phyloP scores from a whole-genome alignment of 257 asterid genomes.

The Leonotis leonurus region DNA sequence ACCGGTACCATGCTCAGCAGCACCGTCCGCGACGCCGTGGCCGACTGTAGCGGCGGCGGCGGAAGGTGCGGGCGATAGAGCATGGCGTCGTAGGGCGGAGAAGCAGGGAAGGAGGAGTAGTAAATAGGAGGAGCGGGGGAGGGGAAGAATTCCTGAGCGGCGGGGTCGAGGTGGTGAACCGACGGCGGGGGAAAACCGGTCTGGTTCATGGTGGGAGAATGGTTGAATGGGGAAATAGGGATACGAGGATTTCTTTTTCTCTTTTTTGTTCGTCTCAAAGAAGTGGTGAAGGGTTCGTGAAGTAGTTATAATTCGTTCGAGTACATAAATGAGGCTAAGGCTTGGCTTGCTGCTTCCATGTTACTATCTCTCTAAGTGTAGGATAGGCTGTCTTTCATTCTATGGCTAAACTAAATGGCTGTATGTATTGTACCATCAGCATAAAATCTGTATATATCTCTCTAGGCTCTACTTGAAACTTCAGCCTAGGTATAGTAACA shows the following conservation, averaged over 20 bases:
- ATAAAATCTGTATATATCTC: conserved; percentile 18
- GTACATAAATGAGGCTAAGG: too few species aligned
- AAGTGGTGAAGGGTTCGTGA: not conserved
- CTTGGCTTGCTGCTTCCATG: not conserved
- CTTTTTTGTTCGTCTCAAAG: too few species aligned
- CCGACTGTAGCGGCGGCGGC: conserved; percentile 27
- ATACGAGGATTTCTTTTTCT: not conserved
- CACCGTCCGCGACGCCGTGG: conserved; percentile 57
- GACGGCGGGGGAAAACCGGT: conserved; percentile 27
- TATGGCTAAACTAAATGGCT: too few species aligned
- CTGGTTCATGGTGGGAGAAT: too few species aligned
- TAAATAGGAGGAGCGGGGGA: conserved; percentile 17
- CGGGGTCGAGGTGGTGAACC: conserved; percentile 62
- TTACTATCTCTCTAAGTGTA: conserved; percentile 30
- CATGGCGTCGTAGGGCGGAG: too few species aligned
- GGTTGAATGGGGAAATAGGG: too few species aligned
- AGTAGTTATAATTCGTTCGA: conserved; percentile 12
- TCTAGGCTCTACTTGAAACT: conserved; percentile 31
- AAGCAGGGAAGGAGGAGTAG: conserved; percentile 30
- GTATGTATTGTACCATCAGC: too few species aligned
- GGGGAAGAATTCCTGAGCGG: conserved; percentile 83
- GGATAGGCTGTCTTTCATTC: conserved; percentile 24
- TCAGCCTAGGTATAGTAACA: conserved; percentile 13
- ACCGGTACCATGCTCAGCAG: conserved; percentile 66
- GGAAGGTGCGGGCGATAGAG: conserved; percentile 10